A percentile compares a stretch with the other conserved stretches of the same genome.
Evolutionary conservation across 2,329 filamentous ascomycete species (phyloP).

Genomic region (Drechslera avenae): DNA sequence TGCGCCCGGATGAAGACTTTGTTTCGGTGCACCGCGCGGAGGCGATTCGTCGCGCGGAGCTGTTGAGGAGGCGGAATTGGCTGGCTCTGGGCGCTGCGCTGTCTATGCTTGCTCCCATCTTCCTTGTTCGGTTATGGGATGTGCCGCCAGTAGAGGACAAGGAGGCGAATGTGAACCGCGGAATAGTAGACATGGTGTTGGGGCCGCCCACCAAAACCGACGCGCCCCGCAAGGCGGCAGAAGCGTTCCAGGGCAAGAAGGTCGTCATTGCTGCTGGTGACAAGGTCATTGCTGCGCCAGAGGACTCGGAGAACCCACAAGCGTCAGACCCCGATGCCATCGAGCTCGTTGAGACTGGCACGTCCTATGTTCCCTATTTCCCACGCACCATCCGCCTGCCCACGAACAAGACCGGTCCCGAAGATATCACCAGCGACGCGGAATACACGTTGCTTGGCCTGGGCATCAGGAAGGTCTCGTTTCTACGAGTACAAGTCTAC

Average conservation of each 20-base stretch:
- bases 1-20: slow-evolving; percentile 31
- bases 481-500: slow-evolving; percentile 89
- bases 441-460: slow-evolving; percentile 89
- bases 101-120: slow-evolving; percentile 46
- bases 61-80: slow-evolving; percentile 39
- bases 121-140: slow-evolving; percentile 43
- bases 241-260: slow-evolving; percentile 59
- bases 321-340: slow-evolving; percentile 58
- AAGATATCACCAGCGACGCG: slow-evolving; percentile 36
- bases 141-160: slow-evolving; percentile 28
- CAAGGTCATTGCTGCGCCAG: slow-evolving; percentile 57
- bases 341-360: slow-evolving; percentile 81
- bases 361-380: slow-evolving; percentile 78
- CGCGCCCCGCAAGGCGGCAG: slow-evolving; percentile 36
- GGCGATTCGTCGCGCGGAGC: slow-evolving; percentile 33
- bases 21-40: slow-evolving; percentile 45
- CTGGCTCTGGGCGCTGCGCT: slow-evolving; percentile 42
- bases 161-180: slow-evolving; percentile 29
- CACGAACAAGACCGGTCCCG: slow-evolving; percentile 40
- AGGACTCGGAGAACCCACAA: slow-evolving; percentile 35
- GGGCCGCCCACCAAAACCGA: slow-evolving; percentile 37
- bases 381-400: slow-evolving; percentile 73
- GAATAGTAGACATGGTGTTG: slow-evolving; percentile 32
- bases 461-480: slow-evolving; percentile 87
- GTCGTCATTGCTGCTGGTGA: slow-evolving; percentile 67